Conservation (phyloP, 2,329 filamentous ascomycete genomes). For the Didymella arachidicola region DNA sequence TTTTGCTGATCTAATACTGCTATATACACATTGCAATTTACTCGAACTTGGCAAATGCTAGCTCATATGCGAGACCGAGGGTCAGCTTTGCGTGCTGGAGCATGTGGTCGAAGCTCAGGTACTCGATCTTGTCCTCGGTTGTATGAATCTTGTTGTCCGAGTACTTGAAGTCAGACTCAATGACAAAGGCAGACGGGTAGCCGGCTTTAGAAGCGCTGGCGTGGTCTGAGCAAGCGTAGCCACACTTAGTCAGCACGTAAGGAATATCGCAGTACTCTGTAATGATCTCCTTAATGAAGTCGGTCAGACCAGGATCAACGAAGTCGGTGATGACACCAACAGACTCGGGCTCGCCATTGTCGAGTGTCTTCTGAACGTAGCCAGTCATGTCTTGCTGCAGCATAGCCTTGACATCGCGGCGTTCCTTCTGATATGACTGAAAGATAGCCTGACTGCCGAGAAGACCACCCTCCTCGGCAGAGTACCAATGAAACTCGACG, state of each 20-base stretch:
- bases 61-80: conserved; percentile 81
- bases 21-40: conserved; percentile 15
- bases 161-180: conserved; percentile 73
- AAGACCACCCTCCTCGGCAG: conserved; percentile 85
- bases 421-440: conserved; percentile 74
- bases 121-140: conserved; percentile 74
- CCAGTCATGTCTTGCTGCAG: conserved; percentile 95
- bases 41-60: conserved; percentile 77
- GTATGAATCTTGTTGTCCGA: conserved; percentile 73
- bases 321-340: conserved; percentile 94
- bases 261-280: conserved; percentile 88
- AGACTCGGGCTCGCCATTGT: conserved; percentile 81
- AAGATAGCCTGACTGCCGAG: conserved; percentile 92
- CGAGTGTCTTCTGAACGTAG: conserved; percentile 81
- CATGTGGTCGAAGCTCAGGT: conserved; percentile 87
- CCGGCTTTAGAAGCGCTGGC: conserved; percentile 76
- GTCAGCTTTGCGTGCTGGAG: conserved; percentile 87
- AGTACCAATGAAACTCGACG: conserved; percentile 97
- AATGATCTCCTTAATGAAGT: conserved; percentile 90
- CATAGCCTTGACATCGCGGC: conserved; percentile 89
- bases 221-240: conserved; percentile 83
- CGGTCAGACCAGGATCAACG: conserved; percentile 81
- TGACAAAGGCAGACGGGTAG: conserved; percentile 78
- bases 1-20: neutral
- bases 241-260: conserved; percentile 86